Evolutionary conservation across 208 protist species (phyloP), one percentile per base, ranked within the genome.

Genomic region (Crithidia bombi): DNA sequence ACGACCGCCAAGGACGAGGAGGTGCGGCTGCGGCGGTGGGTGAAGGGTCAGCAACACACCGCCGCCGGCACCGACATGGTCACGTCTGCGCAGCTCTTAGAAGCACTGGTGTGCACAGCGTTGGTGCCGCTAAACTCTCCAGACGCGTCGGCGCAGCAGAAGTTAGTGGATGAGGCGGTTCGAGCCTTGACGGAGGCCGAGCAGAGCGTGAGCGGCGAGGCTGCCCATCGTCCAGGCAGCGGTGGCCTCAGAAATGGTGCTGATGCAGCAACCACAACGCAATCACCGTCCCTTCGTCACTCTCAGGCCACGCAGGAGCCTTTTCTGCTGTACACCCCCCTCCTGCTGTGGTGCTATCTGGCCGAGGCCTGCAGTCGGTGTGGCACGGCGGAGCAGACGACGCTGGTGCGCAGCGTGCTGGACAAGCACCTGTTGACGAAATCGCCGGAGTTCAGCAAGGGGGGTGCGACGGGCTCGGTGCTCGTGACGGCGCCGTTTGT

Each of bases 331-430:
- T 77, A 77, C 65, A 73, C 69, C 28, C 56, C 75, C 0, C 10
- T 77, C 44, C 85, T 93, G 73, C 71, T 93, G 43, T 91, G 83
- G 88, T 82, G 85, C 64, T 70, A 71, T 35, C 36, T 78, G 36
- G 38, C 57, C 32, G 72, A 71, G 26, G 72, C 72, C 19, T 57
- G 56, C 56, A 66, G 68, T 47, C 47, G 47, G 1, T 65, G 62
- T 26, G 72, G 64, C 44, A 72, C 66, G 43, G 62, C 38, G n/a
- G 61, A 63, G 49, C 49, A 72, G 69, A 46, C 64, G 19, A 41
- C 65, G 7, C 50, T 36, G 49, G 63, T 64, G 23, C 56, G 49
- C 15, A 46, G 30, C 21, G 56, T 66, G 67, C n/a, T 72, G 55
- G 51, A 78, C 72, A 55, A 23, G 25, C 46, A 78, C 38, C 38